phyloP scores from a whole-genome alignment of 176 grass and related monocot genomes.

The Carex littledalei region DNA sequence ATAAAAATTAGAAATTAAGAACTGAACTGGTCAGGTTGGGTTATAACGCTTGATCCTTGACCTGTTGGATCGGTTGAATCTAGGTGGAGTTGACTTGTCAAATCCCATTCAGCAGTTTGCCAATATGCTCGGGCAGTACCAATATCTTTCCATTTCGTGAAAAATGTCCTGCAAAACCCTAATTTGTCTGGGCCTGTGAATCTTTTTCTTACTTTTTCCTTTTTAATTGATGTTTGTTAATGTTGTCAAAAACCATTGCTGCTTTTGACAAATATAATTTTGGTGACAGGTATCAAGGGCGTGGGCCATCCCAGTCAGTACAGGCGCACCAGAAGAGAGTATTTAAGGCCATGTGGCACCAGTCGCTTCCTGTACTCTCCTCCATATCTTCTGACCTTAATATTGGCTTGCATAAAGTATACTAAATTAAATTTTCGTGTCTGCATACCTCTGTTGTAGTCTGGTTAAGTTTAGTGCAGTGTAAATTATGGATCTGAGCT shows the following conservation, averaged over 20 bases:
- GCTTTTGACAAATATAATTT: conserved; percentile 1
- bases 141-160: background rate
- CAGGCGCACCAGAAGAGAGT: conserved; percentile 87
- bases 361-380: conserved; percentile 56
- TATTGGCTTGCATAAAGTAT: conserved; percentile 72
- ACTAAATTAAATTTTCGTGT: background rate
- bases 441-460: background rate
- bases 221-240: background rate
- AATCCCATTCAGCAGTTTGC: background rate
- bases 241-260: background rate
- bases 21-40: background rate
- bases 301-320: conserved; percentile 68
- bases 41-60: background rate
- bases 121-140: background rate
- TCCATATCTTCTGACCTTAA: conserved; percentile 97
- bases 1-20: background rate
- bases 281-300: conserved; percentile 25
- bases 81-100: background rate
- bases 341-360: conserved; percentile 94
- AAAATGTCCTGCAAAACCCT: background rate
- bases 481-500: background rate
- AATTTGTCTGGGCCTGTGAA: background rate
- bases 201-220: background rate
- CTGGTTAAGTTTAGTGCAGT: conserved; percentile 1
- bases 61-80: background rate